Evolutionary conservation across 208 protist genomes (phyloP), one percentile per base, ranked within the genome.

Genomic region (Wallacemonas sp.): DNA sequence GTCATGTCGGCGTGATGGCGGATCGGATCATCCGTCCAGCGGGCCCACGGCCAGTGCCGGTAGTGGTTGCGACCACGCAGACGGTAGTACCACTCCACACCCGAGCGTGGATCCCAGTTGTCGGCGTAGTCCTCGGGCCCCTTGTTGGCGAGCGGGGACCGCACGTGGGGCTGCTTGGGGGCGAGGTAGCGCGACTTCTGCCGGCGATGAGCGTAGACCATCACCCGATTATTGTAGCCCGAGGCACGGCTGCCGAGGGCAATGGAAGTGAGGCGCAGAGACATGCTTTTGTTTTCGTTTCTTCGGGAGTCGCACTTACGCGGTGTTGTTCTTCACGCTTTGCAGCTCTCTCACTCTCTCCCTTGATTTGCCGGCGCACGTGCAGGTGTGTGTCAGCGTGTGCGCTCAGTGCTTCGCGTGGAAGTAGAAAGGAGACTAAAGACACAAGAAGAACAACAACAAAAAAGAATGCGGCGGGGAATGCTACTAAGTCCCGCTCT

Each of bases 61-160:
- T 89, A 93, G 61, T 84, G 76, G 22, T 76, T 76, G 31, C 84
- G 84, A 25, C 62, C 72, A 16, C 82, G 84, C 70, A 91, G 39
- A 12, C 84, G 84, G 67, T 89, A 74, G 75, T 93, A 77, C 87
- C 87, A 93, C 68, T 93, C 87, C 11, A 87, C 65, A n/a, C 87
- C 87, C 16, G 63, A 76, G 29, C 87, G 79, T 1, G 77, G 76
- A 70, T 93, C 81, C 84, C 82, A 89, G 2, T 79, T 91, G 68
- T 89, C 77, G 39, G 49, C 69, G 84, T 93, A 93, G 76, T 93
- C 84, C 72, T 93, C 84, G 3, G 84, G 82, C 23, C 49, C 28
- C 61, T 93, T 93, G 69, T 93, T 80, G 1, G 80, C 79, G 4
- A 90, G 68, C 25, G 87, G 87, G 46, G 72, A 79, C 41, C 67